Evolutionary conservation across 495 filamentous ascomycete genomes (phyloP), one percentile per base, ranked within the genome.

Genomic region (Xylaria curta): DNA sequence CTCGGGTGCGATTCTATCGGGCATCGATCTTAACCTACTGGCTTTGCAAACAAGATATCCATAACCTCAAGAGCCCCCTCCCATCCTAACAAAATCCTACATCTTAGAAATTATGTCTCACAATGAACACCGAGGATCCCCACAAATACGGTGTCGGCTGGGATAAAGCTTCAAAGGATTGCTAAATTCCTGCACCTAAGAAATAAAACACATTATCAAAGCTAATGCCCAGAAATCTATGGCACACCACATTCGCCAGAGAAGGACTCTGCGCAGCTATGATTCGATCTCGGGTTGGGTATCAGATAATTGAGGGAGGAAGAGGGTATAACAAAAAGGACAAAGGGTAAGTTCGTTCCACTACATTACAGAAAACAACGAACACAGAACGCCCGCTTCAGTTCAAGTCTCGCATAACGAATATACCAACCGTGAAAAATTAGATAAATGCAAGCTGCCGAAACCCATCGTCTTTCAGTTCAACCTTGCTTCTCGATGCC

Each of bases 281-380:
- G 69, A 60, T 36, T 47, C 28, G 26, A 66, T 58, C 46, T 47
- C 62, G 40, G 51, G 51, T 33, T 65, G 54, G 61, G 69, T 71
- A 66, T 65, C 69, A 38, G 40, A n/a, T 59, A 60, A 64, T 19
- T n/a, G 24, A 46, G 31, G 17, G 19, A 51, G 44, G 3, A 38
- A 59, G 28, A 31, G 54, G 61, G 69, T 47, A 66, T 49, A 66
- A 66, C 10, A 60, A 33, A 60, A 59, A 6, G 53, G 73, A 65
- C 31, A 68, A 58, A 54, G 19, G 28, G 33, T 33, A 49, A 26
- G 53, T 40, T 44, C 49, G 26, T 46, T 46, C 49, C 28, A 38
- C 38, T 51, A 13, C 40, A 26, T 26, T 51, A 13, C 6, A 36
- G 26, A 33, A 70, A 63, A 47, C n/a, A 26, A 36, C 24, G 24